phyloP scores from a whole-genome alignment of 345 rosid species.

The Ceriops zippeliana region DNA sequence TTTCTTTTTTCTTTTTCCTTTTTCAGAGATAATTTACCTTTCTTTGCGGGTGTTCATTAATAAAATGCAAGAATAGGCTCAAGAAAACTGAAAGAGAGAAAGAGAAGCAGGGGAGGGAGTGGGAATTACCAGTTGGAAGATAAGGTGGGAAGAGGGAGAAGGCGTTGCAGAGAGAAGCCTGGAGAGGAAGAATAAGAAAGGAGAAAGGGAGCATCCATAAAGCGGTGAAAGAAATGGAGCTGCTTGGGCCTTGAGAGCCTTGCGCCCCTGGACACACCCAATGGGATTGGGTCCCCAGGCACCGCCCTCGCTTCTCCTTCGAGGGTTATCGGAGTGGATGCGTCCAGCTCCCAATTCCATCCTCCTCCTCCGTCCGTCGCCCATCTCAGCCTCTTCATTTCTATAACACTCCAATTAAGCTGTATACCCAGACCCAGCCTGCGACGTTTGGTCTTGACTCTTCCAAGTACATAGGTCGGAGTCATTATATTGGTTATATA shows the following conservation, averaged over 20 bases:
- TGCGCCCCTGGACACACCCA: slow-evolving; percentile 76
- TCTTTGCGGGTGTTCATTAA: too few relatives aligned
- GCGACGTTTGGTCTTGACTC: too few relatives aligned
- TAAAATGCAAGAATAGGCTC: too few relatives aligned
- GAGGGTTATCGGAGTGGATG: slow-evolving; percentile 69
- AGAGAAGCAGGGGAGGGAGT: not conserved
- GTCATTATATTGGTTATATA: too few relatives aligned
- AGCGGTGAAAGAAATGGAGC: slow-evolving; percentile 81
- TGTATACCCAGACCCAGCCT: not conserved
- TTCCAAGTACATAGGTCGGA: too few relatives aligned
- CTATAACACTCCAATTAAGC: not conserved
- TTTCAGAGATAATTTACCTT: not conserved
- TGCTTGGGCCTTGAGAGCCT: slow-evolving; percentile 71
- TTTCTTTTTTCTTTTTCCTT: not conserved
- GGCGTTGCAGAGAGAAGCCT: slow-evolving; percentile 60
- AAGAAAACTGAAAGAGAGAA: too few relatives aligned
- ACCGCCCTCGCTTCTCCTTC: slow-evolving; percentile 71
- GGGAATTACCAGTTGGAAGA: slow-evolving; percentile 55
- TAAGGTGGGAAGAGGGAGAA: slow-evolving; percentile 50
- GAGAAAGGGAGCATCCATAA: slow-evolving; percentile 67
- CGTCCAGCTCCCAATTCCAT: slow-evolving; percentile 67
- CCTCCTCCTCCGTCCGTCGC: slow-evolving; percentile 56
- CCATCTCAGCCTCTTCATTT: slow-evolving; percentile 81
- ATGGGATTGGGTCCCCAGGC: slow-evolving; percentile 59
- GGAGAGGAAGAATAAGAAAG: slow-evolving; percentile 54